Evolutionary conservation across 2,329 filamentous ascomycete species (phyloP), one percentile per base, ranked within the genome.

Genomic region (Chaetomium sp.): DNA sequence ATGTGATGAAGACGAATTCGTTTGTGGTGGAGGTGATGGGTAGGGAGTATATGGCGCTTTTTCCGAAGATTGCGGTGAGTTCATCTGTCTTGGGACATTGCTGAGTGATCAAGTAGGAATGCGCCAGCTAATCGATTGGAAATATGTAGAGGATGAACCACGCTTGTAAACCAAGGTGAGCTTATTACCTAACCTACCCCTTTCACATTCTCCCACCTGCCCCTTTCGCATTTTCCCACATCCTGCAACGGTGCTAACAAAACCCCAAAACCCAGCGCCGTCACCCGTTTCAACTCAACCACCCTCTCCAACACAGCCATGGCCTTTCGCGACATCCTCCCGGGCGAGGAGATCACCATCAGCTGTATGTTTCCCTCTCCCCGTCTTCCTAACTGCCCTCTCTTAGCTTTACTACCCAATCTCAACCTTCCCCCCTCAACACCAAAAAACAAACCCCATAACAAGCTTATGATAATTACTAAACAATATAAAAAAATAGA

Each of bases 91-190:
- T n/a, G n/a, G n/a, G n/a, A n/a, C n/a, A n/a, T n/a, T n/a, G n/a
- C n/a, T n/a, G n/a, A n/a, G n/a, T n/a, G n/a, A n/a, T n/a, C n/a
- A n/a, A n/a, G n/a, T n/a, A n/a, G n/a, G n/a, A n/a, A n/a, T n/a
- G n/a, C n/a, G n/a, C n/a, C n/a, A n/a, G n/a, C n/a, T n/a, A n/a
- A n/a, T n/a, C n/a, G n/a, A n/a, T n/a, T n/a, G n/a, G n/a, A n/a
- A n/a, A n/a, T n/a, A n/a, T n/a, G n/a, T n/a, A n/a, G 69, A 68
- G 70, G 42, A 61, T 72, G 40, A 72, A 72, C 53, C 70, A 72
- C 42, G 70, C 67, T 0, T 72, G 71, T 48, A 67, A 64, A 44
- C 70, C 70, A 49, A 71, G 70, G 70, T 71, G 56, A 62, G 64
- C 59, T 38, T 53, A 49, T 1, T 9, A 11, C 33, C 9, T 6